These are phyloP conservation scores for Apiospora saccharicola DNA, from an alignment of 2,329 filamentous ascomycete species.

Conservation along the genomic window DNA sequence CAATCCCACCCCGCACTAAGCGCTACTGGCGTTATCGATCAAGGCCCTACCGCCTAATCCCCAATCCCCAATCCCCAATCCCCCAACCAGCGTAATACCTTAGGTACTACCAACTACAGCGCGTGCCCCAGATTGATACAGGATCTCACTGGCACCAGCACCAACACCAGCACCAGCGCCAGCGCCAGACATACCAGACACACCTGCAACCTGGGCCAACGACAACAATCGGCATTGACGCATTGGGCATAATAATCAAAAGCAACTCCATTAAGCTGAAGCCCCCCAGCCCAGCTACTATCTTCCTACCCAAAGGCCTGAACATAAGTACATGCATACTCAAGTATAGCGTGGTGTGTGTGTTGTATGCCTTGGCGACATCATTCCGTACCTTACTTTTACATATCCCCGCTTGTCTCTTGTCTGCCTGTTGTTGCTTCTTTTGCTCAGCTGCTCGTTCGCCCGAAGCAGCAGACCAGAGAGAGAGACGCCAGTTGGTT, in stretches of 20 bases:
- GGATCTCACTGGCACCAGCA: neutral
- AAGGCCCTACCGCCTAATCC: neutral
- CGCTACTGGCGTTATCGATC: conserved; percentile 4
- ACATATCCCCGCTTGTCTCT: neutral
- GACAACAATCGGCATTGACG: conserved; percentile 8
- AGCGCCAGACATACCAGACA: neutral
- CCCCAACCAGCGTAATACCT: too few relatives aligned
- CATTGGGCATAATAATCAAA: conserved; percentile 10
- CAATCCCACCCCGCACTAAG: conserved; percentile 17
- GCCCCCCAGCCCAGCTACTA: neutral
- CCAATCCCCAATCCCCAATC: too few relatives aligned
- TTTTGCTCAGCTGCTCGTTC: conserved; percentile 21
- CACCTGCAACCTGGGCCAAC: neutral
- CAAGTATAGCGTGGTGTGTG: neutral
- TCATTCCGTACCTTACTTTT: neutral
- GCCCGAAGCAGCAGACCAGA: conserved; percentile 7
- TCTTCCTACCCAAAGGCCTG: neutral
- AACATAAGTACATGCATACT: conserved; percentile 11
- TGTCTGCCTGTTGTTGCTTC: conserved; percentile 12
- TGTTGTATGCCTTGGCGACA: neutral
- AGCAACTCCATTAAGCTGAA: conserved; percentile 10
- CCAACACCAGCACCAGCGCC: neutral
- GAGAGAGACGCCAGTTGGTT: conserved; percentile 2
- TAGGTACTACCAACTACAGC: neutral
- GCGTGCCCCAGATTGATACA: neutral